Conservation (phyloP, 306 rosid species). For the Senna siamea region DNA sequence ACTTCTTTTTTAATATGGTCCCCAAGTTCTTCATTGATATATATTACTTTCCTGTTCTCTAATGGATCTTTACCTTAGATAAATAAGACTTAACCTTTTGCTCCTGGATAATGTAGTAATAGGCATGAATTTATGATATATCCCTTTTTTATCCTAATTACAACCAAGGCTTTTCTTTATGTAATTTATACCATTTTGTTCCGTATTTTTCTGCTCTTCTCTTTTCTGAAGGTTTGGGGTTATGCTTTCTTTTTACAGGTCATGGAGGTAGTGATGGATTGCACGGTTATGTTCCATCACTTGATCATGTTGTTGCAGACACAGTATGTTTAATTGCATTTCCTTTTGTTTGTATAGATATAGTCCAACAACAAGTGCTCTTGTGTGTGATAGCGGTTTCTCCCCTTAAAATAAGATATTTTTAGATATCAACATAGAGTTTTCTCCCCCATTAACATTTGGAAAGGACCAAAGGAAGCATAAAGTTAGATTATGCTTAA, state of each 20-base stretch:
- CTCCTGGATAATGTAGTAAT: neutral
- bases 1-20: slow-evolving; percentile 6
- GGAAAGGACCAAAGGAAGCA: neutral
- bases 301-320: slow-evolving; percentile 95
- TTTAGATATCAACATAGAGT: neutral
- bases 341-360: neutral
- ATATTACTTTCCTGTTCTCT: neutral
- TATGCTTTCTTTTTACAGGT: slow-evolving; percentile 54
- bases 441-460: neutral
- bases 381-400: neutral
- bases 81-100: neutral
- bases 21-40: neutral
- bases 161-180: neutral
- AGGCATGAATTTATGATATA: neutral
- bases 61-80: neutral
- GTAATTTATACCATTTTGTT: neutral
- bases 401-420: neutral
- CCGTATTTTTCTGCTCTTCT: neutral
- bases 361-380: neutral
- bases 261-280: slow-evolving; percentile 99
- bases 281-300: slow-evolving; percentile 98
- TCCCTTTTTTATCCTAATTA: neutral
- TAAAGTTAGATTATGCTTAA: neutral
- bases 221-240: slow-evolving; percentile 11
- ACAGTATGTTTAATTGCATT: slow-evolving; percentile 60